These are phyloP conservation scores for Westerdykella sp. DNA, from an alignment of 2,329 filamentous ascomycete genomes.

Conservation along the genomic window DNA sequence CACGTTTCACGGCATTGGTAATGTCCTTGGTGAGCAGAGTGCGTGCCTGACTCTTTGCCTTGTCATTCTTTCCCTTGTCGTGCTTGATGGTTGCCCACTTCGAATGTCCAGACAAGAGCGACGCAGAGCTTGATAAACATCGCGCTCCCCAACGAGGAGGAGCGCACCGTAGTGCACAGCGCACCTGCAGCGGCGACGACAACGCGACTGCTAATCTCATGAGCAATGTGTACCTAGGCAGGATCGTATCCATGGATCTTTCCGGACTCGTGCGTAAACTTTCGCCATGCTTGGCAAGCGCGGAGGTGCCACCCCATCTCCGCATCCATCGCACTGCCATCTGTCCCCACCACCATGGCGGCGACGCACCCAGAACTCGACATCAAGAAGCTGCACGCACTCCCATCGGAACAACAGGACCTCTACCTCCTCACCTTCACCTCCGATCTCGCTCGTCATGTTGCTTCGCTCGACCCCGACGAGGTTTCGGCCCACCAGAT, in stretches of 20 bases:
- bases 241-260: too few relatives aligned
- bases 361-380: slow-evolving; percentile 65
- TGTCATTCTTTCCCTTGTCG: slow-evolving; percentile 83
- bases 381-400: slow-evolving; percentile 76
- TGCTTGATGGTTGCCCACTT: slow-evolving; percentile 97
- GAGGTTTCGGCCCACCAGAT: slow-evolving; percentile 84
- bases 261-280: too few relatives aligned
- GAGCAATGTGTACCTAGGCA: too few relatives aligned
- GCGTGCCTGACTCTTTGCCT: slow-evolving; percentile 67
- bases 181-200: slow-evolving; percentile 20
- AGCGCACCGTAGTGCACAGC: slow-evolving; percentile 6
- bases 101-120: slow-evolving; percentile 43
- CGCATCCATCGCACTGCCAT: slow-evolving; percentile 15
- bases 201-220: slow-evolving; percentile 2
- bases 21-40: slow-evolving; percentile 65
- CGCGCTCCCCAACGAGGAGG: slow-evolving; percentile 7
- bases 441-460: slow-evolving; percentile 73
- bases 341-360: slow-evolving; percentile 17
- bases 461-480: slow-evolving; percentile 65
- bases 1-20: slow-evolving; percentile 67
- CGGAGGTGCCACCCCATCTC: slow-evolving; percentile 4
- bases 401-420: slow-evolving; percentile 92
- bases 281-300: background rate
- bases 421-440: slow-evolving; percentile 88
- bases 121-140: slow-evolving; percentile 24